Base-by-base conservation (phyloP, 495 filamentous ascomycete species). In the Aspergillus hancockii region DNA sequence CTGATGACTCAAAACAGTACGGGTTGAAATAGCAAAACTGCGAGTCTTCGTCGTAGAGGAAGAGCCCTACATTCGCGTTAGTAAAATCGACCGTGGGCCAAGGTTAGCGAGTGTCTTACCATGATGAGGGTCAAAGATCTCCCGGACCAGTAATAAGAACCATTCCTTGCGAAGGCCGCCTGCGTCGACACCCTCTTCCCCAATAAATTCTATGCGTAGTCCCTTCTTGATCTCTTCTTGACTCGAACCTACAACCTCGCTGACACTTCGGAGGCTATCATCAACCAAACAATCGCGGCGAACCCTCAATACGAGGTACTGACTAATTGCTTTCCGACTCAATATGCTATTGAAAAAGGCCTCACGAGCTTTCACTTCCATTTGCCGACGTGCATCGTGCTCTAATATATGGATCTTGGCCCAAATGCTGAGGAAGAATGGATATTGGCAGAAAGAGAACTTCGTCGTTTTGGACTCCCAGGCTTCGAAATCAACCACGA, bases 1-100 rank as follows among this genome's bases (percentile, higher is more conserved):
- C 91, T 8, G 93, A 93, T 0, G 91, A 92, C 70, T 98, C 93
- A 64, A 96, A 90, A 43, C 90, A 90, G 66, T 88, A 83, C 2
- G 93, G 90, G 67, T 97, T 98, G 79, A 98, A 98, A 71, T 98
- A 98, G 71, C 93, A 97, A 66, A 90, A 92, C 36, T 85, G 82
- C 6, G 93, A 96, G 62, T 98, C 93, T n/a, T 96, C 91, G 62
- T 97, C 93, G 73, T 96, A 98, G 18, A 89, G 75, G 69, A 97
- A 97, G 66, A 97, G 84, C 0, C 92, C 91, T 93, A 34, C 23
- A 55, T 21, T 28, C 51, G 55, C 16, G 65, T 73, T 61, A 67
- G 67, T 40, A 55, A 13, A 23, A 21, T 8, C 8, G 13, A 1
- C 3, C 16, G 16, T 40, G 10, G 8, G 16, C 23, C 38, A n/a